phyloP scores from a whole-genome alignment of 1,139 yeast species.

The Protomyces arabidopsidicola region DNA sequence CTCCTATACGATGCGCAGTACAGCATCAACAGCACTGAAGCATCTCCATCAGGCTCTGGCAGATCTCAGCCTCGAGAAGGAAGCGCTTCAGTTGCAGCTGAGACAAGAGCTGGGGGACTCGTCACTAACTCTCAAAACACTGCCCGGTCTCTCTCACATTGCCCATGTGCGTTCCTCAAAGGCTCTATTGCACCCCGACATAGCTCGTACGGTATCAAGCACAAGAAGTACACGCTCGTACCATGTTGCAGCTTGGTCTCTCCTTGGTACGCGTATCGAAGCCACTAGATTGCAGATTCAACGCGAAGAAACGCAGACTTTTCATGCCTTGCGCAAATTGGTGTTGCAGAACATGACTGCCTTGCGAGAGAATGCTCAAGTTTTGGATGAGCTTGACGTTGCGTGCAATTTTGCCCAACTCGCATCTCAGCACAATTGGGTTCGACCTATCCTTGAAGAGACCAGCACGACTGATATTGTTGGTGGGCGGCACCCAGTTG shows the following conservation, averaged over 20 bases:
- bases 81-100: slow-evolving; percentile 32
- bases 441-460: slow-evolving; percentile 60
- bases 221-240: slow-evolving; percentile 18
- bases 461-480: slow-evolving; percentile 35
- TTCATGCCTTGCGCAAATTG: slow-evolving; percentile 44
- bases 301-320: slow-evolving; percentile 47
- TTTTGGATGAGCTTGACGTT: slow-evolving; percentile 67
- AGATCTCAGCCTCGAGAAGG: slow-evolving; percentile 33
- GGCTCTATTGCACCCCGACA: neutral
- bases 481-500: slow-evolving; percentile 80
- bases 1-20: slow-evolving; percentile 13
- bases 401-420: slow-evolving; percentile 66
- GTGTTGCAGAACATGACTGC: slow-evolving; percentile 44
- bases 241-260: slow-evolving; percentile 36
- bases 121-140: slow-evolving; percentile 21
- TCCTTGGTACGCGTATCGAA: slow-evolving; percentile 38
- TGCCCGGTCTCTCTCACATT: slow-evolving; percentile 26
- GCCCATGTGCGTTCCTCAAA: slow-evolving; percentile 23
- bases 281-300: slow-evolving; percentile 34
- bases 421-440: slow-evolving; percentile 60
- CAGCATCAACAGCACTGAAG: slow-evolving; percentile 31
- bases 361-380: slow-evolving; percentile 48
- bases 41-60: slow-evolving; percentile 35
- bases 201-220: slow-evolving; percentile 13
- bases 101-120: slow-evolving; percentile 15